Evolutionary conservation across 2,329 filamentous ascomycete species (phyloP).

Genomic region (Penicillium sp.): DNA sequence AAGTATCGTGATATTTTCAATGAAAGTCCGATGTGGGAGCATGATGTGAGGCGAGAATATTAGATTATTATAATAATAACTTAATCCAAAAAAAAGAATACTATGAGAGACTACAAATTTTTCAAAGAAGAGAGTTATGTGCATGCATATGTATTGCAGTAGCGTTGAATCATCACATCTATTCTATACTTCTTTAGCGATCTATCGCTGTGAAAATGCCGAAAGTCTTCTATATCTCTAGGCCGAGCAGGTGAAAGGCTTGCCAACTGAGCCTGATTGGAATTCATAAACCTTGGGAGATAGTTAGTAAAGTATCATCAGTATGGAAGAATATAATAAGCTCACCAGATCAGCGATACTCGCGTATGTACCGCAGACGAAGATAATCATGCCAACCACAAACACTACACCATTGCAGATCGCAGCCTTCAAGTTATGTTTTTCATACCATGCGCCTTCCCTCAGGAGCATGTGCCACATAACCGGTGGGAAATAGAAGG

Average conservation of each 20-base stretch:
- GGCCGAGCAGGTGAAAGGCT: constrained; percentile 7
- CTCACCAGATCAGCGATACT: constrained; percentile 21
- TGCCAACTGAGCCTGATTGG: constrained; percentile 5
- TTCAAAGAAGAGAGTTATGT: not conserved
- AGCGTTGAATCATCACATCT: not conserved
- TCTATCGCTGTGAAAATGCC: not conserved
- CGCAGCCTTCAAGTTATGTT: constrained; percentile 7
- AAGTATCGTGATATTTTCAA: not conserved
- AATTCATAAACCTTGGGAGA: constrained; percentile 1
- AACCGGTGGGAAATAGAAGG: constrained; percentile 14
- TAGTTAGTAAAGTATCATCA: not conserved
- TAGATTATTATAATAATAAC: not conserved
- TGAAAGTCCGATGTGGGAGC: not conserved
- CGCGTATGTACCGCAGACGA: constrained; percentile 19
- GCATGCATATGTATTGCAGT: not conserved
- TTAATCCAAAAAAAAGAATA: not conserved
- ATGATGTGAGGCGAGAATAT: not conserved
- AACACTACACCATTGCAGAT: constrained; percentile 18
- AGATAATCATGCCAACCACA: constrained; percentile 16
- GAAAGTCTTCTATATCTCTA: not conserved
- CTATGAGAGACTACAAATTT: not conserved
- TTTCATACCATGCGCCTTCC: constrained; percentile 11
- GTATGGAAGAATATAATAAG: not conserved
- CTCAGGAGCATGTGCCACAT: constrained; percentile 15
- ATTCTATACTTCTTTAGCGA: not conserved